phyloP scores from a whole-genome alignment of 345 rosid genomes.

The Pugionium cornutum region DNA sequence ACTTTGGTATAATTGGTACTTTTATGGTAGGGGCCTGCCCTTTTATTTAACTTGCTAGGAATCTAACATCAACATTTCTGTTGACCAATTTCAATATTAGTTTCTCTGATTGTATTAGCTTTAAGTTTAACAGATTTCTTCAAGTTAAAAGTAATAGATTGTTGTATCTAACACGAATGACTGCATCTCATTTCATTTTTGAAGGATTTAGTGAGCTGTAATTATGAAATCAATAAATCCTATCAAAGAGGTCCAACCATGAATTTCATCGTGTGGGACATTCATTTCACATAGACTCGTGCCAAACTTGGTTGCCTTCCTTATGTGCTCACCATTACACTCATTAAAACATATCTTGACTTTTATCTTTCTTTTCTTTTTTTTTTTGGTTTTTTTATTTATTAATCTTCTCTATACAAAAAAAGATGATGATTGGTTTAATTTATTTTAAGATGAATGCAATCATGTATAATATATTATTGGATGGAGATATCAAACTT shows the following conservation, averaged over 20 bases:
- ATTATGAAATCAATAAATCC: slow-evolving; percentile 23
- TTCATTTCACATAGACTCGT: slow-evolving; percentile 17
- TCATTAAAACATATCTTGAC: slow-evolving; percentile 17
- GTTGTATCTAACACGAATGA: background rate
- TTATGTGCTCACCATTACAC: slow-evolving; percentile 38
- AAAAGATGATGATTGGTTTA: background rate
- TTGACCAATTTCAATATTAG: too few relatives aligned
- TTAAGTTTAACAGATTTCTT: too few relatives aligned
- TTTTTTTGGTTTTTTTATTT: slow-evolving; percentile 23
- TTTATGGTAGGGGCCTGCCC: slow-evolving; percentile 17
- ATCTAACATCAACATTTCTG: too few relatives aligned
- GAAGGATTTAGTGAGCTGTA: slow-evolving; percentile 22
- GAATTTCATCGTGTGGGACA: slow-evolving; percentile 34
- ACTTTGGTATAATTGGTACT: slow-evolving; percentile 16
- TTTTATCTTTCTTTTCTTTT: slow-evolving; percentile 1
- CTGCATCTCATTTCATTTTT: background rate
- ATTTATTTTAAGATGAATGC: background rate
- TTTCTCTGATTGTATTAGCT: too few relatives aligned
- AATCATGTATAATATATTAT: background rate
- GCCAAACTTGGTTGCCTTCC: slow-evolving; percentile 32
- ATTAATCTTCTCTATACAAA: background rate
- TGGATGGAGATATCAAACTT: too few relatives aligned
- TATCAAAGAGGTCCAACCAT: slow-evolving; percentile 10
- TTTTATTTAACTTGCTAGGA: background rate
- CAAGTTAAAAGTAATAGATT: too few relatives aligned